Conservation (phyloP, 2,329 filamentous ascomycete genomes). For the Diaporthe citrichinensis region DNA sequence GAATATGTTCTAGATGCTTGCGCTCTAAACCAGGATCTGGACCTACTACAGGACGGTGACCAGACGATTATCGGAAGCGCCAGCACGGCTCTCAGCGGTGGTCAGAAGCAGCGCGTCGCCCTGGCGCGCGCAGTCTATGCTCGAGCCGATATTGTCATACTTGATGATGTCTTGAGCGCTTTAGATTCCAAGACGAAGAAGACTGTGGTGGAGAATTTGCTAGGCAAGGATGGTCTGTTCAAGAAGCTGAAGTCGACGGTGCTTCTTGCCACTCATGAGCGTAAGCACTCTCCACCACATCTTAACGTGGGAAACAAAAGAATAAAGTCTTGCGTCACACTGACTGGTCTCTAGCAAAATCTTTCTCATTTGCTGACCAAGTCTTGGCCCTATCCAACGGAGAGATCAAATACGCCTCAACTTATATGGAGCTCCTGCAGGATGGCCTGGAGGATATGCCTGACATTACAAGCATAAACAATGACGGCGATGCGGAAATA, state of each 20-base stretch:
- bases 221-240: constrained; percentile 50
- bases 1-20: background rate
- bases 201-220: constrained; percentile 48
- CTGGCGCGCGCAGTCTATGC: constrained; percentile 54
- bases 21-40: background rate
- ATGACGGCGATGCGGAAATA: background rate
- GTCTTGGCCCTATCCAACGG: background rate
- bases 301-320: background rate
- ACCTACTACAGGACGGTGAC: background rate
- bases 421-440: too few species aligned
- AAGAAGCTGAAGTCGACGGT: constrained; percentile 49
- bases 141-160: constrained; percentile 47
- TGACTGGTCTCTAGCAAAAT: constrained; percentile 51
- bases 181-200: constrained; percentile 52
- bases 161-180: constrained; percentile 55
- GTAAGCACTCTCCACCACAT: constrained; percentile 40
- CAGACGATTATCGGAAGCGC: background rate
- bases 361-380: background rate
- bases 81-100: background rate
- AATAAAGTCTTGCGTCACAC: constrained; percentile 44
- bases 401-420: background rate
- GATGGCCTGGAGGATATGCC: background rate
- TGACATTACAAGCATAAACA: background rate
- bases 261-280: constrained; percentile 50
- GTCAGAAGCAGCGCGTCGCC: constrained; percentile 38